Percentiles rank a stretch among this genome's conserved stretches.
Evolutionary conservation across 176 grass and related monocot genomes (phyloP).

Genomic region (Tillandsia fasciculata): DNA sequence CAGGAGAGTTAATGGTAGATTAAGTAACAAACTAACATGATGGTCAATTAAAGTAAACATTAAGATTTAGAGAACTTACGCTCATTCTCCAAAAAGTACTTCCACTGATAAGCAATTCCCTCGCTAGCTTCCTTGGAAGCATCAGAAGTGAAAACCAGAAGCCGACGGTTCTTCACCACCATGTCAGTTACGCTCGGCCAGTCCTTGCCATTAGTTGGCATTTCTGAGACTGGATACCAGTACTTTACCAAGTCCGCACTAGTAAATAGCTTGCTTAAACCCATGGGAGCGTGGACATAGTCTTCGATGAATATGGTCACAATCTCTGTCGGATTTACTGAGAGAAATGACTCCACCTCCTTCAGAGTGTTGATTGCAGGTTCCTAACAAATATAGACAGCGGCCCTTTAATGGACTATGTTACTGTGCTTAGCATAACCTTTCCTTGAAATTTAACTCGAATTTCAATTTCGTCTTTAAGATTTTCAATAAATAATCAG

Average conservation of each 20-base stretch:
- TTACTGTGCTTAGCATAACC: neutral
- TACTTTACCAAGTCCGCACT: conserved; percentile 75
- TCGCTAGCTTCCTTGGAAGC: conserved; percentile 78
- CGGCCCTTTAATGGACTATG: conserved; percentile 17
- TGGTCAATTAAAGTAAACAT: neutral
- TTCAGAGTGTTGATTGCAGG: conserved; percentile 80
- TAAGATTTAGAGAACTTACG: conserved; percentile 32
- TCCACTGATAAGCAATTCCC: conserved; percentile 92
- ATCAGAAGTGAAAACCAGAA: conserved; percentile 89
- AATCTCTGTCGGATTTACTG: conserved; percentile 79
- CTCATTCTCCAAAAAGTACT: conserved; percentile 88
- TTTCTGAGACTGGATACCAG: conserved; percentile 75
- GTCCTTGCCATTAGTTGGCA: conserved; percentile 69
- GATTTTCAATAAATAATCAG: no score
- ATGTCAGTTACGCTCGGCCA: conserved; percentile 88
- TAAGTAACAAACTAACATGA: neutral
- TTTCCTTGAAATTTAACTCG: no score
- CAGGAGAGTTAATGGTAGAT: neutral
- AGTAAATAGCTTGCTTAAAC: conserved; percentile 71
- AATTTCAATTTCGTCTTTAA: no score
- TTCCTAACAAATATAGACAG: conserved; percentile 49
- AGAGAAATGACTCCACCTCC: conserved; percentile 87
- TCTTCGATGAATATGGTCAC: conserved; percentile 95
- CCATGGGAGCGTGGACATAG: conserved; percentile 67
- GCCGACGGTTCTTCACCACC: conserved; percentile 59